These are phyloP conservation scores for Xylaria sp. DNA, from an alignment of 2,329 filamentous ascomycete genomes.

Conservation along the genomic window DNA sequence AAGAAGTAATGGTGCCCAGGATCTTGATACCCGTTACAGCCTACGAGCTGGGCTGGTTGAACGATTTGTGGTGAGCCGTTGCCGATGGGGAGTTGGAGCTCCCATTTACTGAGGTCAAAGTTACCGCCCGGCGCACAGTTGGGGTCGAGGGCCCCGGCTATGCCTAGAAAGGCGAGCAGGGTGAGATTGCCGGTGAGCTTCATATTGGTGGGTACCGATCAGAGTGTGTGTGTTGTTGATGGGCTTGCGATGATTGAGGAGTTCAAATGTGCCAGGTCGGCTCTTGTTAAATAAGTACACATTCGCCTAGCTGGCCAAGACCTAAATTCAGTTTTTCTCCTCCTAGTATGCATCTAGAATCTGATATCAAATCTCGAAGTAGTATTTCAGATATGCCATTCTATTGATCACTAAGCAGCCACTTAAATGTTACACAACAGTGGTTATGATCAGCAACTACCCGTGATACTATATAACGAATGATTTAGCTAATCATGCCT, in stretches of 20 bases:
- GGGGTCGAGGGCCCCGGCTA: conserved; percentile 25
- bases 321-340: conserved; percentile 10
- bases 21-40: conserved; percentile 32
- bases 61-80: conserved; percentile 30
- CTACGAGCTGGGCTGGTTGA: conserved; percentile 20
- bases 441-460: background rate
- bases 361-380: conserved; percentile 15
- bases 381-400: conserved; percentile 23
- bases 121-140: conserved; percentile 32
- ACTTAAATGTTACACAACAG: conserved; percentile 11
- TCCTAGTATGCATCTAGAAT: conserved; percentile 19
- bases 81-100: conserved; percentile 33
- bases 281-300: conserved; percentile 19
- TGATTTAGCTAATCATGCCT: conserved; percentile 15
- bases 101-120: conserved; percentile 33
- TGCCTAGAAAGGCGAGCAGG: conserved; percentile 25
- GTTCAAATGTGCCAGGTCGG: conserved; percentile 9
- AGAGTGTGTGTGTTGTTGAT: conserved; percentile 6
- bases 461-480: conserved; percentile 3
- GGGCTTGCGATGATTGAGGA: conserved; percentile 7
- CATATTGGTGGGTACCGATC: conserved; percentile 16
- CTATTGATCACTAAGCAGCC: conserved; percentile 11
- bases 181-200: conserved; percentile 12
- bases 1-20: conserved; percentile 34
- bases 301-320: conserved; percentile 1